phyloP scores from a whole-genome alignment of 1,139 yeast genomes.

The Pichia sp. region DNA sequence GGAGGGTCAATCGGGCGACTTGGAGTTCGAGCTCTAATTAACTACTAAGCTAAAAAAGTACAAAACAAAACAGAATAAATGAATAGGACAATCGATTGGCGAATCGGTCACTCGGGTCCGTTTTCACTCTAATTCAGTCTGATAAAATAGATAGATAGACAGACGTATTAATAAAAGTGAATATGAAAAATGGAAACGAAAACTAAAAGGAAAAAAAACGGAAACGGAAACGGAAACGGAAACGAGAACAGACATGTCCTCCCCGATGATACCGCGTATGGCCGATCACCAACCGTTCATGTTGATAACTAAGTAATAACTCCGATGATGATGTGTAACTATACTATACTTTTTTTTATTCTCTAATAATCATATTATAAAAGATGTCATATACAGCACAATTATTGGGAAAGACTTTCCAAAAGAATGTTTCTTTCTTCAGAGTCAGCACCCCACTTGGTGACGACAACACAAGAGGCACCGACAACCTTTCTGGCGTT shows the following conservation, averaged over 20 bases:
- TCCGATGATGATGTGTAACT: neutral
- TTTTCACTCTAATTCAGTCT: neutral
- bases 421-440: slow-evolving; percentile 96
- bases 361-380: neutral
- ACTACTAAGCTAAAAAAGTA: too few relatives aligned
- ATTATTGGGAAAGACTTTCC: slow-evolving; percentile 93
- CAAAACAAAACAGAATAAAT: slow-evolving; percentile 1
- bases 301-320: too few relatives aligned
- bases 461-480: slow-evolving; percentile 98
- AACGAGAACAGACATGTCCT: neutral
- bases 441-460: slow-evolving; percentile 99
- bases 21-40: slow-evolving; percentile 12
- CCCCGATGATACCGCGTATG: neutral
- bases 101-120: neutral
- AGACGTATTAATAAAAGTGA: neutral
- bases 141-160: neutral
- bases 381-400: slow-evolving; percentile 24
- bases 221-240: neutral
- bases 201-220: too few relatives aligned
- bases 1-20: slow-evolving; percentile 13
- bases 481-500: slow-evolving; percentile 99
- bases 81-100: neutral
- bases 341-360: neutral
- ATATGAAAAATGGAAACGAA: neutral
- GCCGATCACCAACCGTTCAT: too few relatives aligned